Evolutionary conservation across 2,329 filamentous ascomycete species (phyloP).

Genomic region (Fusarium miscanthi): DNA sequence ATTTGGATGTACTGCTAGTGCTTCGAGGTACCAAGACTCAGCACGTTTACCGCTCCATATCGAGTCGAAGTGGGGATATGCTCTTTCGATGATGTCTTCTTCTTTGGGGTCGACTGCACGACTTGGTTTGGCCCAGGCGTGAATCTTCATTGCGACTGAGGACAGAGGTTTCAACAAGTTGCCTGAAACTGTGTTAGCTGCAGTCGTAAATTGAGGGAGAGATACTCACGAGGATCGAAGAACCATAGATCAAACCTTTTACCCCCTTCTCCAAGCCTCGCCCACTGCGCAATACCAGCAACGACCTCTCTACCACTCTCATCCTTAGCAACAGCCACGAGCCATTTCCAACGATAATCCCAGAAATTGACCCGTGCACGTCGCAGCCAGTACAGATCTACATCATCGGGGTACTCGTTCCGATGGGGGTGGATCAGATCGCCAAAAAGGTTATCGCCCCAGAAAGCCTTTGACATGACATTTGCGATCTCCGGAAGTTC

Average conservation of each 20-base stretch:
- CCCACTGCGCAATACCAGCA: slow-evolving; percentile 37
- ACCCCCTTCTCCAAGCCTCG: slow-evolving; percentile 31
- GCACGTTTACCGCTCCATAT: slow-evolving; percentile 37
- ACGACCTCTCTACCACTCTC: slow-evolving; percentile 16
- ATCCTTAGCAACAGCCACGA: slow-evolving; percentile 44
- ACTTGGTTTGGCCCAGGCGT: slow-evolving; percentile 15
- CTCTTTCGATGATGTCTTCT: slow-evolving; percentile 30
- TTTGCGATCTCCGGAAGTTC: slow-evolving; percentile 47
- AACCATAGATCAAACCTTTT: slow-evolving; percentile 4
- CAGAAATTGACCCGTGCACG: slow-evolving; percentile 44
- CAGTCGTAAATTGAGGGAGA: fast-evolving
- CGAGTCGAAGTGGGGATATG: slow-evolving; percentile 26
- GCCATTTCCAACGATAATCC: slow-evolving; percentile 44
- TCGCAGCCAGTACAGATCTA: slow-evolving; percentile 47
- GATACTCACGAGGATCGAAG: slow-evolving; percentile 27
- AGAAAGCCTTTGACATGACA: slow-evolving; percentile 48
- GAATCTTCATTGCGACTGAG: slow-evolving; percentile 20
- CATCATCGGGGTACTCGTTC: slow-evolving; percentile 46
- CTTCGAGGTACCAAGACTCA: slow-evolving; percentile 52
- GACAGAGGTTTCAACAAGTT: slow-evolving; percentile 34
- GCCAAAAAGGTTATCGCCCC: slow-evolving; percentile 50
- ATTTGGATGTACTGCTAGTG: slow-evolving; percentile 53
- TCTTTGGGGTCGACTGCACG: slow-evolving; percentile 20
- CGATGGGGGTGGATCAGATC: slow-evolving; percentile 51
- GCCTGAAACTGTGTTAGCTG: neutral